These are phyloP conservation scores for Sicyos edulis DNA, from an alignment of 306 rosid species.

Conservation along the genomic window DNA sequence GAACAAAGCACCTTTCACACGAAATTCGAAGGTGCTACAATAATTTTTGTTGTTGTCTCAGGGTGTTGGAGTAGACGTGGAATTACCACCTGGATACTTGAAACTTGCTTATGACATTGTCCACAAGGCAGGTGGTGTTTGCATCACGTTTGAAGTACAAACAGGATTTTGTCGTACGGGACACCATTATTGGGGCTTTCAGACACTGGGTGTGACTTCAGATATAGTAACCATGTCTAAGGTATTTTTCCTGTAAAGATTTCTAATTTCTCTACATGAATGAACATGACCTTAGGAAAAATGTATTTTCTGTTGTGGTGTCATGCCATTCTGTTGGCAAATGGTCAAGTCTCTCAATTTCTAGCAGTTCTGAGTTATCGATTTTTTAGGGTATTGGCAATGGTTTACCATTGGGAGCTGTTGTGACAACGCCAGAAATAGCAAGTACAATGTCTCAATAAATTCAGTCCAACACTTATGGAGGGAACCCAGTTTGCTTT, in stretches of 20 bases:
- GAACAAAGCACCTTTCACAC: not conserved
- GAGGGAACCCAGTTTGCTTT: conserved; percentile 92
- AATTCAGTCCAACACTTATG: conserved; percentile 71
- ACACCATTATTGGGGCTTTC: conserved; percentile 91
- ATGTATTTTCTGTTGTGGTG: too few species aligned
- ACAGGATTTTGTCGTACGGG: conserved; percentile 94
- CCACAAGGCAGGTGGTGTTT: conserved; percentile 84
- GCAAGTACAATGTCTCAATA: conserved; percentile 74
- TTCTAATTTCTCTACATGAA: too few species aligned
- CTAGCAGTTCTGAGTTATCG: conserved; percentile 6
- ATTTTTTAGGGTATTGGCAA: conserved; percentile 81
- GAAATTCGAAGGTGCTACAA: too few species aligned
- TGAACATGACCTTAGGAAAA: too few species aligned
- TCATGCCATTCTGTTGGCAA: not conserved
- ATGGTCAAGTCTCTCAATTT: too few species aligned
- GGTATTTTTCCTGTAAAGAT: conserved; percentile 34
- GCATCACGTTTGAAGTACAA: conserved; percentile 95
- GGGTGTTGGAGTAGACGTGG: conserved; percentile 94
- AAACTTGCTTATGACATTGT: conserved; percentile 73
- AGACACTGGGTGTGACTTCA: conserved; percentile 76
- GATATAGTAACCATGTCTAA: conserved; percentile 97
- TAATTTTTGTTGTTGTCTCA: conserved; percentile 27
- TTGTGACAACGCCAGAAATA: conserved; percentile 86
- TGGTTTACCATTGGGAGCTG: conserved; percentile 87
- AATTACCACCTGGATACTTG: conserved; percentile 77